A percentile compares a stretch with the other conserved stretches of the same genome.
Evolutionary conservation across 805 yeast species (phyloP).

Genomic region (Sugiyamaella boreocaroliniensis): DNA sequence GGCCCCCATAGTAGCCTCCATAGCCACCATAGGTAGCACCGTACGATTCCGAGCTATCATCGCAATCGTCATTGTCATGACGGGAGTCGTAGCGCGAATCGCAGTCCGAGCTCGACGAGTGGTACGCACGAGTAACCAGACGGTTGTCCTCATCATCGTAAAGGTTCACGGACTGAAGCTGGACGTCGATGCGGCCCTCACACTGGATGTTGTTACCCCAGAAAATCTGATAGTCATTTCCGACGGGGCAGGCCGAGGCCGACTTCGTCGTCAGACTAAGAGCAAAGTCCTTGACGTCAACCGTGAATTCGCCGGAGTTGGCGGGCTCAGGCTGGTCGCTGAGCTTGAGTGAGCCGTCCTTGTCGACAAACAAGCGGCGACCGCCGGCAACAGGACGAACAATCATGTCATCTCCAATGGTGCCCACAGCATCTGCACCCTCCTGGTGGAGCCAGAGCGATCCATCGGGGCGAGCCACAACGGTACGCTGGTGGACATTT

Average conservation of each 20-base stretch:
- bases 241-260: constrained; percentile 11
- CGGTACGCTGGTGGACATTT: constrained; percentile 3
- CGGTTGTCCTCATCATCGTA: neutral
- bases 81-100: neutral
- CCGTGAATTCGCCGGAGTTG: constrained; percentile 1
- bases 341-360: constrained; percentile 8
- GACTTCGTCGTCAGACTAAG: neutral
- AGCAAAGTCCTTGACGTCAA: constrained; percentile 6
- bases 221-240: constrained; percentile 5
- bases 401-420: constrained; percentile 1
- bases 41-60: constrained; percentile 2
- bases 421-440: constrained; percentile 1
- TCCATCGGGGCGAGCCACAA: constrained; percentile 8
- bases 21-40: constrained; percentile 2
- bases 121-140: neutral
- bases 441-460: constrained; percentile 4
- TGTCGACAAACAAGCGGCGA: constrained; percentile 2
- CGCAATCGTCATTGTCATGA: neutral
- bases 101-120: neutral
- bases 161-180: neutral
- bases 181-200: constrained; percentile 5
- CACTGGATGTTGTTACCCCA: constrained; percentile 7
- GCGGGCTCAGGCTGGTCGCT: constrained; percentile 3
- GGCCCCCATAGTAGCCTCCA: constrained; percentile 1
- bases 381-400: constrained; percentile 7